Base-by-base conservation (phyloP, 306 rosid genomes). In the Adenanthera pavonina region DNA sequence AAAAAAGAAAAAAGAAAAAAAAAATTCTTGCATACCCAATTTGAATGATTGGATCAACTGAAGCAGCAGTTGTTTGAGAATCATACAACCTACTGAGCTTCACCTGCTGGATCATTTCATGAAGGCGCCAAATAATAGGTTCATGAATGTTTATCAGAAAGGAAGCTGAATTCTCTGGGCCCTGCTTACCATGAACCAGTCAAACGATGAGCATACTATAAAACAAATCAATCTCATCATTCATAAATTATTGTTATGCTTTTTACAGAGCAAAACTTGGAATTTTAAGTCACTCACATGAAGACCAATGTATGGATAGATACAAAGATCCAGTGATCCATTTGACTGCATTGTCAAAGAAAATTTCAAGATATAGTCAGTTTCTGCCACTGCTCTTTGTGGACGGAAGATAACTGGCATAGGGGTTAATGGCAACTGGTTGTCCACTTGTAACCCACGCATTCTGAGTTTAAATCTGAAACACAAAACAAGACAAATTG, bases 331-430 rank as follows among this genome's bases (percentile, higher is more conserved):
- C 75, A 93, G 62, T 40, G 94, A 93, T 52, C 99, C 99, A 85
- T 92, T 89, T 78, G 96, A 93, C 75, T 90, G 99, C 90, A 87
- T 84, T 74, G 98, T 93, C 83, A 92, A 53, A 46, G 99, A 95
- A 86, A 88, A 88, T 85, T 95, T 95, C 85, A 95, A 85, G 86
- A 93, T 88, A 89, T 92, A 88, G 73, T 95, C 97, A 53, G 86
- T 90, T 75, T 88, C 97, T 38, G 86, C 90, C 81, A 88, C 94
- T 79, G 56, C 84, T 93, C 78, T 89, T 95, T 90, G 99, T 44
- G 97, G 98, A 84, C 99, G 92, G 80, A 95, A 95, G 76, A 95
- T 93, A 86, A 93, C 99, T 59, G 98, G 99, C 90, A 87, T 95
- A 40, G 97, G 99, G 56, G 91, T 93, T 87, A 95, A 80, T 35